These are phyloP conservation scores for Zanthoxylum bungeanum DNA, from an alignment of 345 rosid genomes.

Conservation along the genomic window DNA sequence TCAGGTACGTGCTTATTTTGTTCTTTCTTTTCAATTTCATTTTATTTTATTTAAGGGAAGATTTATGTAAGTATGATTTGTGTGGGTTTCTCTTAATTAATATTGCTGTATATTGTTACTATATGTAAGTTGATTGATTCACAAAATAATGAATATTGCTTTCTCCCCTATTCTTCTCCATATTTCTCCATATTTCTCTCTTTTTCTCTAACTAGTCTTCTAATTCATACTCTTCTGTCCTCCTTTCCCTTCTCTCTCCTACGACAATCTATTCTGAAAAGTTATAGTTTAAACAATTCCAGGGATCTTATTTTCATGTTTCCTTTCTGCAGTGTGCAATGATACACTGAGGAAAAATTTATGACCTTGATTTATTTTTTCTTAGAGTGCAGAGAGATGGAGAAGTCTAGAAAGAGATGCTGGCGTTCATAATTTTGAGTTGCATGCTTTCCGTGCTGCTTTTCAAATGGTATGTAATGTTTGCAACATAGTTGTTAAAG, in stretches of 20 bases:
- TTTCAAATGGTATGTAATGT: constrained; percentile 69
- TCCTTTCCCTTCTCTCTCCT: neutral
- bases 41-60: neutral
- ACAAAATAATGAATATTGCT: neutral
- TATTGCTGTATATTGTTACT: neutral
- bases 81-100: neutral
- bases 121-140: neutral
- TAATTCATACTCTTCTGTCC: neutral
- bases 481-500: too few relatives aligned
- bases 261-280: neutral
- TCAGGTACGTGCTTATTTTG: constrained; percentile 52
- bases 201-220: neutral
- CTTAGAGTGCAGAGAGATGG: constrained; percentile 96
- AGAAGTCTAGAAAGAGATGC: constrained; percentile 60
- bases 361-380: constrained; percentile 14
- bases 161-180: neutral
- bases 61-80: constrained; percentile 1
- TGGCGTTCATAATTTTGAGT: constrained; percentile 79
- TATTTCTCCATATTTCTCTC: neutral
- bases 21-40: neutral
- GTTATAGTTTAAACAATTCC: neutral
- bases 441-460: constrained; percentile 91
- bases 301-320: neutral
- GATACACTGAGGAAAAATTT: neutral
- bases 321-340: neutral